Conservation (phyloP, 2,329 filamentous ascomycete species). For the Lasiodiplodia sp. region DNA sequence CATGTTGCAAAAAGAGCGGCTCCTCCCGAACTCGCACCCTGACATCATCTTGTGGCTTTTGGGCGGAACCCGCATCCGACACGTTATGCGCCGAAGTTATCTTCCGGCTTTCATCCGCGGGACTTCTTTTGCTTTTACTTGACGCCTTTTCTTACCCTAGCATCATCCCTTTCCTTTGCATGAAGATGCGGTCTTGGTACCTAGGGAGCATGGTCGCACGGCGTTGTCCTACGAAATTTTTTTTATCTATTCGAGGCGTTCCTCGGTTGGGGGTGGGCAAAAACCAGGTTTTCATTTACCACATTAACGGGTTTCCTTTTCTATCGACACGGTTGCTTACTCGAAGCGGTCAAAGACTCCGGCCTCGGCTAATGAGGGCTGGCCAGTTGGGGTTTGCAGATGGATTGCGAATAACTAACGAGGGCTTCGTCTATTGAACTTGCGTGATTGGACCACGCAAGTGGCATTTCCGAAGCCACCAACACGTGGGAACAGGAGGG, state of each 20-base stretch:
- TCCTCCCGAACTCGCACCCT: background rate
- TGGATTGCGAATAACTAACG: background rate
- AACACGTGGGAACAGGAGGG: background rate
- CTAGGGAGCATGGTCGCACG: conserved; percentile 6
- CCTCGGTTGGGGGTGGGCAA: background rate
- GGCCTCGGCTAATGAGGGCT: background rate
- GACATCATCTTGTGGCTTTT: background rate
- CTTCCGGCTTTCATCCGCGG: background rate
- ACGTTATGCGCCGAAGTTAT: background rate
- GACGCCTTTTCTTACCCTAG: background rate
- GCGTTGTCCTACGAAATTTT: conserved; percentile 2
- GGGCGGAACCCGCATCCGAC: background rate
- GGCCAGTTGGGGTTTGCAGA: background rate
- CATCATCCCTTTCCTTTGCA: conserved; percentile 3
- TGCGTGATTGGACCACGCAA: background rate
- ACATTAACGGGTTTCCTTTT: background rate
- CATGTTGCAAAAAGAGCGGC: background rate
- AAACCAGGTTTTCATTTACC: background rate
- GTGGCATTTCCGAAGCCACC: background rate
- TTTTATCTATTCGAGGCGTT: background rate
- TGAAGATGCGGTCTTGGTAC: background rate
- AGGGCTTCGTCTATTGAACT: background rate
- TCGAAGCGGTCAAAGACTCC: background rate
- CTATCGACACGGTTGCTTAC: background rate
- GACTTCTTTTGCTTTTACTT: background rate